A percentile compares a stretch with the other conserved stretches of the same genome.
Conservation (phyloP, 2,329 filamentous ascomycete genomes). For the Sporothrix inflata region DNA sequence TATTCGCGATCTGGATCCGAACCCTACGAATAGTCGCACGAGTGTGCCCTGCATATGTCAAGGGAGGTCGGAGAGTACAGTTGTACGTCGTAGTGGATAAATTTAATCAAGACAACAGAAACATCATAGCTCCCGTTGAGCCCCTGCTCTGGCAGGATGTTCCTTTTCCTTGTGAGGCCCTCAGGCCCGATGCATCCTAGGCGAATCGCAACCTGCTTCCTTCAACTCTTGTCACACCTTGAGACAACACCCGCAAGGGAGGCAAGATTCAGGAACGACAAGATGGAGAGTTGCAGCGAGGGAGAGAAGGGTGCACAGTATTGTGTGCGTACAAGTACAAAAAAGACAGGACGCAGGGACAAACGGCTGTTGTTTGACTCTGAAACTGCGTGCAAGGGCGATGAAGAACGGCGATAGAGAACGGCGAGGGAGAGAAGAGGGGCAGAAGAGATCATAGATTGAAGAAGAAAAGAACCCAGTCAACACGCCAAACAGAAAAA, state of each 20-base stretch:
- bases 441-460: neutral
- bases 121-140: neutral
- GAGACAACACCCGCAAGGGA: neutral
- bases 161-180: neutral
- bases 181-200: neutral
- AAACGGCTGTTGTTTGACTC: slow-evolving; percentile 21
- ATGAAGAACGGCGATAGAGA: neutral
- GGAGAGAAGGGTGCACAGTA: neutral
- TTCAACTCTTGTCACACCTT: slow-evolving; percentile 1
- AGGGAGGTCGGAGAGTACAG: neutral
- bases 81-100: neutral
- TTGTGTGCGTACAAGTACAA: neutral
- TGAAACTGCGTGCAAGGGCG: slow-evolving; percentile 5
- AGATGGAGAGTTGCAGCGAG: neutral
- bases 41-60: slow-evolving; percentile 5
- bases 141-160: neutral
- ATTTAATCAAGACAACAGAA: neutral
- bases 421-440: neutral
- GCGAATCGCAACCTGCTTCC: neutral
- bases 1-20: neutral
- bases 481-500: neutral
- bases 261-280: neutral
- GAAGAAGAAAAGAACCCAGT: neutral
- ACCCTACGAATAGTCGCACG: neutral
- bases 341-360: neutral